phyloP scores from a whole-genome alignment of 177 flowering plant genomes.

The Vitis hybrid region DNA sequence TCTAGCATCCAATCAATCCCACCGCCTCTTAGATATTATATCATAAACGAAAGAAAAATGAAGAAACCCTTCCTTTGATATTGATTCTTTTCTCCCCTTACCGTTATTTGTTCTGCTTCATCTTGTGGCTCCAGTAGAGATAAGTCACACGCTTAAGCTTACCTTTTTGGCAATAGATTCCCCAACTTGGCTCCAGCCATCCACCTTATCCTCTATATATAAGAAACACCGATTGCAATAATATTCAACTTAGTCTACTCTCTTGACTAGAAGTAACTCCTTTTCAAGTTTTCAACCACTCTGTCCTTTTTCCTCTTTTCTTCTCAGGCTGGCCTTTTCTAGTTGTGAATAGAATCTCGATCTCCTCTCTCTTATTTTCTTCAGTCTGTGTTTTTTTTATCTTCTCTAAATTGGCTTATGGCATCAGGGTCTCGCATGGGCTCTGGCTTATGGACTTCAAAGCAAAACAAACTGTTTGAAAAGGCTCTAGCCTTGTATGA shows the following conservation, averaged over 20 bases:
- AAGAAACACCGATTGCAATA: constrained; percentile 9
- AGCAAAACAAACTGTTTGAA: constrained; percentile 55
- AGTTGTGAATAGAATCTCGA: too few relatives aligned
- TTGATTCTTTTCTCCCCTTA: constrained; percentile 11
- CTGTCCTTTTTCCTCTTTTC: not conserved
- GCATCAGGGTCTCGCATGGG: constrained; percentile 31
- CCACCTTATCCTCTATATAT: constrained; percentile 12
- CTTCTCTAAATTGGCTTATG: constrained; percentile 16
- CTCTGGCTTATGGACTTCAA: constrained; percentile 41
- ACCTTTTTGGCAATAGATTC: constrained; percentile 24
- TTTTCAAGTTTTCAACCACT: not conserved
- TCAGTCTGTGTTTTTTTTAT: not conserved
- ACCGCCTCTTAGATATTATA: not conserved
- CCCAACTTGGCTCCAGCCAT: constrained; percentile 24
- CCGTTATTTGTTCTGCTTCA: constrained; percentile 19
- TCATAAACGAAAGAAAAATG: not conserved
- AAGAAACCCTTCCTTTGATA: constrained; percentile 2
- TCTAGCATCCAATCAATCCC: not conserved
- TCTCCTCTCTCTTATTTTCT: too few relatives aligned
- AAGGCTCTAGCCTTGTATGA: constrained; percentile 50
- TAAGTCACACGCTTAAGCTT: constrained; percentile 13
- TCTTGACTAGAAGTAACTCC: not conserved
- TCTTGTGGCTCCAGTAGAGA: constrained; percentile 28
- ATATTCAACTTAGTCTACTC: not conserved
- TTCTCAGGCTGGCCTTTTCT: not conserved